Evolutionary conservation across 1,284 basidiomycete genomes (phyloP), one percentile per base, ranked within the genome.

Genomic region (Moniliella sp.): DNA sequence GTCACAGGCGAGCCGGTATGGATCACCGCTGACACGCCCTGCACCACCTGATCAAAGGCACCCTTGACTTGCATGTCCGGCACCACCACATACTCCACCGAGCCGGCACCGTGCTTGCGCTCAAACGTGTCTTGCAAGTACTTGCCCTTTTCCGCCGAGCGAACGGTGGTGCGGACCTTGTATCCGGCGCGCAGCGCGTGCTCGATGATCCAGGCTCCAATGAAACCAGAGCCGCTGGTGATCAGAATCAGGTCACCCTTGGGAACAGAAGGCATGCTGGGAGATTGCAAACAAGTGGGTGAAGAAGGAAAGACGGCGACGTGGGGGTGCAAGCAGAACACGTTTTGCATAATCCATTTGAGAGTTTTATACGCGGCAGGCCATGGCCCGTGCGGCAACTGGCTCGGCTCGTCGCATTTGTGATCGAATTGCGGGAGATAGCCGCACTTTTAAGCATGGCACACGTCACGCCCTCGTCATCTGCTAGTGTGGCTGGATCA

Each of bases 11-110:
- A 69, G 0, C 70, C 71, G 3, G 64, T 69, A 53, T 74, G 72
- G 19, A 62, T 64, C 17, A 78, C 69, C 3, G 64, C 73, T 40
- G 72, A 68, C 0, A 76, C 69, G 1, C 65, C 73, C 49, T 71
- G 70, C 18, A 77, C 72, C 1, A 71, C 73, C 26, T 74, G 70
- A 45, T 76, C 74, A 41, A 76, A 76, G 2, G 70, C 72, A 11
- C 69, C 71, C 5, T 69, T 66, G 62, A 67, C 57, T 8, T 65
- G 67, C 46, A 73, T 69, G 50, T 74, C 72, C 27, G 66, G 62
- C 1, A 72, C 70, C 23, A 71, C 61, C 16, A 65, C 66, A 48
- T 67, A 52, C 41, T 69, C 66, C 41, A 71, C 65, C 43, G 64
- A 64, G 36, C 65, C 64, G 10, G 63, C 66, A 37, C 62, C 59